These are phyloP conservation scores for Entomortierella parvispora DNA, from an alignment of 192 early-diverging fungal species.

Conservation along the genomic window DNA sequence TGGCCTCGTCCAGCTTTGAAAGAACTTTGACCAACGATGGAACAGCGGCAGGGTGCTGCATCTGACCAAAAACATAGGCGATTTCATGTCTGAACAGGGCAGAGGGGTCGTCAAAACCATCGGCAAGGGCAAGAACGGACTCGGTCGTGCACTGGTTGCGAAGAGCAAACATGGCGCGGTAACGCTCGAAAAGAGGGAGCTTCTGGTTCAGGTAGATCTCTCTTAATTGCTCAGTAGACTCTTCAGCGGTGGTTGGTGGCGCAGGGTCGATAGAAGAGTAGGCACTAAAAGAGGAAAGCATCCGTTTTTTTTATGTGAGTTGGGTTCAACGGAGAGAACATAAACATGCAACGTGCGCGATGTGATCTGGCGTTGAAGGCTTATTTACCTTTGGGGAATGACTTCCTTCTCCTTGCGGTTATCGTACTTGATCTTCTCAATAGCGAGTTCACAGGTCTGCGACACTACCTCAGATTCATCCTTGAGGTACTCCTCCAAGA, in stretches of 20 bases:
- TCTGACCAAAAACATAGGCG: constrained; percentile 97
- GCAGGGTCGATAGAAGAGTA: constrained; percentile 94
- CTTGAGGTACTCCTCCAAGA: constrained; percentile 80
- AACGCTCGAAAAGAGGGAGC: constrained; percentile 88
- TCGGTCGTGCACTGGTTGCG: constrained; percentile 87
- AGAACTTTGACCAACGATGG: constrained; percentile 84
- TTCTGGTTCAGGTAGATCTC: constrained; percentile 72
- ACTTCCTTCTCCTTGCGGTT: constrained; percentile 61
- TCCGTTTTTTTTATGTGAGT: constrained; percentile 3
- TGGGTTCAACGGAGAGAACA: background rate
- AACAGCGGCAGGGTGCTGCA: constrained; percentile 92
- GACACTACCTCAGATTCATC: constrained; percentile 76
- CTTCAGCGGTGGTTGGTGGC: constrained; percentile 73
- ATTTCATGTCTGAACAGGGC: constrained; percentile 95
- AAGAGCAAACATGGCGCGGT: constrained; percentile 94
- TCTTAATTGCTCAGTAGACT: constrained; percentile 74
- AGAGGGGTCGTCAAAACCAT: constrained; percentile 80
- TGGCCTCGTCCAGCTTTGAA: constrained; percentile 76
- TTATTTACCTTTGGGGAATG: constrained; percentile 42
- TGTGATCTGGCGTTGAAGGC: too few relatives aligned
- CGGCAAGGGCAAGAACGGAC: constrained; percentile 83
- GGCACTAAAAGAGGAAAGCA: constrained; percentile 28
- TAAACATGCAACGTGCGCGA: background rate
- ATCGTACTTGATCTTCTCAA: constrained; percentile 87
- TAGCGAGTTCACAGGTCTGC: constrained; percentile 92